Conservation (phyloP, 176 grass and related monocot genomes). For the Microstegium vimineum region DNA sequence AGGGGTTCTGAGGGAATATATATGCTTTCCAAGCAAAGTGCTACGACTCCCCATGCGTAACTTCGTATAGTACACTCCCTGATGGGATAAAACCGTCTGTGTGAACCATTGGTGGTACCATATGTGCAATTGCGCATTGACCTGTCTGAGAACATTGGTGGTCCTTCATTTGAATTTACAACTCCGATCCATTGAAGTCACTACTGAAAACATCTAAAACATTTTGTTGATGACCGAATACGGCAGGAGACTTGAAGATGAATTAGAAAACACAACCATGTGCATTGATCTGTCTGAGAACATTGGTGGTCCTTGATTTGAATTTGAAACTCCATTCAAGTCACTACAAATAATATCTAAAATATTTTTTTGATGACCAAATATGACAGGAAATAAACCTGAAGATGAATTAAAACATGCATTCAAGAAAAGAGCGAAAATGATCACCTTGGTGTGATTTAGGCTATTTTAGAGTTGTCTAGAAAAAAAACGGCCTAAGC, state of each 20-base stretch:
- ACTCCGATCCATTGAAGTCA: no score
- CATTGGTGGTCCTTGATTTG: not conserved
- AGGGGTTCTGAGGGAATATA: conserved; percentile 45
- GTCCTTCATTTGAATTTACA: no score
- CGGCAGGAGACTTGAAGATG: no score
- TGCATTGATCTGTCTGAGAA: no score
- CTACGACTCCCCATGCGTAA: not conserved
- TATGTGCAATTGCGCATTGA: not conserved
- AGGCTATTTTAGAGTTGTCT: not conserved
- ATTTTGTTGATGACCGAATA: no score
- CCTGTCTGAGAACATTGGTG: not conserved
- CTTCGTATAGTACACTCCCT: not conserved
- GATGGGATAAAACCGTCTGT: not conserved
- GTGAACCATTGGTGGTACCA: not conserved
- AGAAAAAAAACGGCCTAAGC: not conserved
- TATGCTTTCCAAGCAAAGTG: conserved; percentile 43
- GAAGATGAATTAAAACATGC: not conserved
- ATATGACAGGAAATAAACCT: not conserved
- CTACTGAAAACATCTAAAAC: no score
- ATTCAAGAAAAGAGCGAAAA: not conserved
- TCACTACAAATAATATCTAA: not conserved
- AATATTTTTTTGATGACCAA: not conserved
- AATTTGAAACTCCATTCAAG: not conserved
- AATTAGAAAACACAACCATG: no score
- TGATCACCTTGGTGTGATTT: not conserved